These are phyloP conservation scores for Lactarius deliciosus DNA, from an alignment of 768 basidiomycete genomes.

Conservation along the genomic window DNA sequence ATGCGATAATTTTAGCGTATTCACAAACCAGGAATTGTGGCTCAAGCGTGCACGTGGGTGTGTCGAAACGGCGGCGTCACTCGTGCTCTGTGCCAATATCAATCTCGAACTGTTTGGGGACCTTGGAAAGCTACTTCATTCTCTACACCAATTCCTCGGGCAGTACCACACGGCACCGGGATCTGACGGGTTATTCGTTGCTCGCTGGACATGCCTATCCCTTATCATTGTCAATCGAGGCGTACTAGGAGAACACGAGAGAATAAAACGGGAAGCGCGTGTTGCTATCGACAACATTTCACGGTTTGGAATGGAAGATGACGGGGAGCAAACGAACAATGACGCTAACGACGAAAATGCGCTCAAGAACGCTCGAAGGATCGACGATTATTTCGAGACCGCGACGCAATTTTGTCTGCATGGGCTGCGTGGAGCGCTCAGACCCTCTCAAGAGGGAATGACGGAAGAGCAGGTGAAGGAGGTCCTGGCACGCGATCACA, in stretches of 20 bases:
- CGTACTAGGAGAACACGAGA: not conserved
- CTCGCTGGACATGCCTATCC: not conserved
- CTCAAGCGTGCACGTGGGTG: not conserved
- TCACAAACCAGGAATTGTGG: not conserved
- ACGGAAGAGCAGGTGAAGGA: not conserved
- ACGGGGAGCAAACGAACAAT: not conserved
- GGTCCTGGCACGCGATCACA: not conserved
- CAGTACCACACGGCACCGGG: not conserved
- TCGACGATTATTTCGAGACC: not conserved
- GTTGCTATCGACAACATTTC: not conserved
- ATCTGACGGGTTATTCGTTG: not conserved
- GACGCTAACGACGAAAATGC: not conserved
- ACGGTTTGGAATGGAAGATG: not conserved
- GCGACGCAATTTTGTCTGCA: not conserved
- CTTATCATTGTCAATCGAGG: not conserved
- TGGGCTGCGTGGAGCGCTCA: not conserved
- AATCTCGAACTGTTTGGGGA: not conserved
- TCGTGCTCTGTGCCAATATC: not conserved
- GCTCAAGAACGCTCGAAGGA: not conserved
- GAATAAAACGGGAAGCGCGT: not conserved
- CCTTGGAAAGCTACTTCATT: not conserved
- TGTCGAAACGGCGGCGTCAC: not conserved
- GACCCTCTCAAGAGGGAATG: not conserved
- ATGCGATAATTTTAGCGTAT: not conserved
- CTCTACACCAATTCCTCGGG: no score